Evolutionary conservation across 31 red algal genomes (phyloP).

Genomic region (Bonnemaisonia californica): DNA sequence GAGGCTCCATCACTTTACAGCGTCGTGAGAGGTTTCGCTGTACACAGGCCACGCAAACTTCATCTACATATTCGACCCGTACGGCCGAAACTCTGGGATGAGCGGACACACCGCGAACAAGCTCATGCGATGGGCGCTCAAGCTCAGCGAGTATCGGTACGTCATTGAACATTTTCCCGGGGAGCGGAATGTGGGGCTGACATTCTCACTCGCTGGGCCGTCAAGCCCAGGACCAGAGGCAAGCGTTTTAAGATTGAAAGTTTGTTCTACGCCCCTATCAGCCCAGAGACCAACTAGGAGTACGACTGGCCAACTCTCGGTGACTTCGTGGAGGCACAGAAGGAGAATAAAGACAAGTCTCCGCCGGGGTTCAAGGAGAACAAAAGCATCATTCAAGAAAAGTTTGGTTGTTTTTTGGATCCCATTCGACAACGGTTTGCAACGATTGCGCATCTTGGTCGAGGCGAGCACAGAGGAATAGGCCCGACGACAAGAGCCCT

Average conservation of each 20-base stretch:
- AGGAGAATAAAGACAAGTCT: not conserved
- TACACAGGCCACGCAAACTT: conserved; percentile 23
- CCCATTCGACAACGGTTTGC: not conserved
- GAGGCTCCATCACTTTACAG: not conserved
- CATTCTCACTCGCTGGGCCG: conserved; percentile 22
- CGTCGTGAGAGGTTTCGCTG: not conserved
- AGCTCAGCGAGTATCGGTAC: not conserved
- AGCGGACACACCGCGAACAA: conserved; percentile 2
- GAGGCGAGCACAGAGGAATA: conserved; percentile 1
- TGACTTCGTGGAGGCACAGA: not conserved
- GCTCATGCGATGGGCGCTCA: conserved; percentile 2
- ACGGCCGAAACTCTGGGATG: conserved; percentile 25
- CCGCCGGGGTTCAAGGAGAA: not conserved
- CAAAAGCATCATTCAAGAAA: not conserved
- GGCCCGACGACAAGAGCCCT: not conserved
- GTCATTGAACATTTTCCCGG: conserved; percentile 14
- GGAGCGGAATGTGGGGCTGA: conserved; percentile 20
- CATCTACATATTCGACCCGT: conserved; percentile 20
- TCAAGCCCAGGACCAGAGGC: not conserved
- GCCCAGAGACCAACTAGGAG: not conserved
- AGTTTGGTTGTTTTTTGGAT: conserved; percentile 39
- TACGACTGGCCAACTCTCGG: not conserved
- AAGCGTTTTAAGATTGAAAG: not conserved
- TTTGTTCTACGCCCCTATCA: not conserved
- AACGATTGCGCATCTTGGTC: conserved; percentile 12